phyloP scores from a whole-genome alignment of 2,329 filamentous ascomycete species.

The Pseudodiploospora longispora region DNA sequence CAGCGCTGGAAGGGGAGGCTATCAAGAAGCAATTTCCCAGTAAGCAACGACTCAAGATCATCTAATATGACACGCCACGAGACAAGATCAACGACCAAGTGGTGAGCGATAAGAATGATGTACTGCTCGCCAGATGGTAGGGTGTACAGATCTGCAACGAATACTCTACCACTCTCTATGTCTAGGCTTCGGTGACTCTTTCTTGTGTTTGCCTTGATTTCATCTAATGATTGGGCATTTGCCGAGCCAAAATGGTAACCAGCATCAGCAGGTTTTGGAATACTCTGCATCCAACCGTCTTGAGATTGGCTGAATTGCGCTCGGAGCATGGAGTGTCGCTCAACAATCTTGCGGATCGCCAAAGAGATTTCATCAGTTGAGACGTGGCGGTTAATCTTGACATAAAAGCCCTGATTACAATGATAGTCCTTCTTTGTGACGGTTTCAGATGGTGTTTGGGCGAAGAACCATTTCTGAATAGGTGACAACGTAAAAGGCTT shows the following conservation, averaged over 20 bases:
- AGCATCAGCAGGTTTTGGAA: not conserved
- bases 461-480: conserved; percentile 7
- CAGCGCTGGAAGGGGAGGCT: conserved; percentile 26
- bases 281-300: conserved; percentile 4
- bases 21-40: conserved; percentile 10
- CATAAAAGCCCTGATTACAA: conserved; percentile 1
- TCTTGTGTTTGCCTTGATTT: not conserved
- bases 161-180: conserved; percentile 6
- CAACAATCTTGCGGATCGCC: not conserved
- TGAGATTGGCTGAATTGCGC: conserved; percentile 4
- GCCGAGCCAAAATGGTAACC: conserved; percentile 3
- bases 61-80: conserved; percentile 33
- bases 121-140: conserved; percentile 10
- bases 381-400: not conserved
- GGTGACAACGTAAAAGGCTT: conserved; percentile 2
- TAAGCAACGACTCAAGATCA: conserved; percentile 30
- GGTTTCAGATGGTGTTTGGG: not conserved
- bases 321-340: conserved; percentile 9
- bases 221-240: not conserved
- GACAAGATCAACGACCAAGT: conserved; percentile 31
- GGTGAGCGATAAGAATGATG: conserved; percentile 21
- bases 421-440: not conserved
- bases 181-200: conserved; percentile 2
- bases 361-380: not conserved
- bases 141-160: conserved; percentile 8